Evolutionary conservation across 169 alveolate genomes (phyloP).

Genomic region (Plasmodium chabaudi): DNA sequence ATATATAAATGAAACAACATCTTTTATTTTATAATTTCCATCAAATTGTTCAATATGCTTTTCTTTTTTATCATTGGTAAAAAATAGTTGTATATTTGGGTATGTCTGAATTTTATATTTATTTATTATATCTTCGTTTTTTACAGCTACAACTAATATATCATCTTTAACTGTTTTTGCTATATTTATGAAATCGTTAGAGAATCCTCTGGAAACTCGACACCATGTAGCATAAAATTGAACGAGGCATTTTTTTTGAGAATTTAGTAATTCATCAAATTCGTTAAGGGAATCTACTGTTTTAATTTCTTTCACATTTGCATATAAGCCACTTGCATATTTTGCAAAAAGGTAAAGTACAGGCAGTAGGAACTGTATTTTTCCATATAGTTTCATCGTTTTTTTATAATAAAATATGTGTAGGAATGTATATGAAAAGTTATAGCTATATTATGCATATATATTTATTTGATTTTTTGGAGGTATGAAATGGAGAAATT

Average conservation of each 20-base stretch:
- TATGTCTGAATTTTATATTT: slow-evolving; percentile 87
- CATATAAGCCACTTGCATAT: slow-evolving; percentile 11
- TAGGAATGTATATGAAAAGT: too few species aligned
- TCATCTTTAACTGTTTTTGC: slow-evolving; percentile 85
- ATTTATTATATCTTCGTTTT: slow-evolving; percentile 81
- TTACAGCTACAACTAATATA: slow-evolving; percentile 84
- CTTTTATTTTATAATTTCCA: slow-evolving; percentile 79
- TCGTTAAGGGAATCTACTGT: slow-evolving; percentile 69
- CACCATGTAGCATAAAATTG: slow-evolving; percentile 77
- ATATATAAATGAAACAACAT: slow-evolving; percentile 82
- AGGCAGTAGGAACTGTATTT: not conserved
- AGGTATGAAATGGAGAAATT: too few species aligned
- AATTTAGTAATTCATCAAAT: slow-evolving; percentile 50
- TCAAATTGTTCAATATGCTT: slow-evolving; percentile 72
- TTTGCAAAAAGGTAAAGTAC: slow-evolving; percentile 18
- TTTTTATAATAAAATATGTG: not conserved
- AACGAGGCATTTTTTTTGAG: slow-evolving; percentile 20
- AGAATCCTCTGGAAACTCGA: slow-evolving; percentile 77
- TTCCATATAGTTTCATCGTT: slow-evolving; percentile 24
- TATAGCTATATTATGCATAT: too few species aligned
- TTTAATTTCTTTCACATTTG: slow-evolving; percentile 75
- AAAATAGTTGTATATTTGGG: slow-evolving; percentile 93
- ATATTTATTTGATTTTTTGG: too few species aligned
- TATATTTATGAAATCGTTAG: slow-evolving; percentile 78
- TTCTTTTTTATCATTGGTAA: slow-evolving; percentile 55